Evolutionary conservation across 108 stramenopile species (phyloP), one percentile per base, ranked within the genome.

Genomic region (Nitzschia inconspicua): DNA sequence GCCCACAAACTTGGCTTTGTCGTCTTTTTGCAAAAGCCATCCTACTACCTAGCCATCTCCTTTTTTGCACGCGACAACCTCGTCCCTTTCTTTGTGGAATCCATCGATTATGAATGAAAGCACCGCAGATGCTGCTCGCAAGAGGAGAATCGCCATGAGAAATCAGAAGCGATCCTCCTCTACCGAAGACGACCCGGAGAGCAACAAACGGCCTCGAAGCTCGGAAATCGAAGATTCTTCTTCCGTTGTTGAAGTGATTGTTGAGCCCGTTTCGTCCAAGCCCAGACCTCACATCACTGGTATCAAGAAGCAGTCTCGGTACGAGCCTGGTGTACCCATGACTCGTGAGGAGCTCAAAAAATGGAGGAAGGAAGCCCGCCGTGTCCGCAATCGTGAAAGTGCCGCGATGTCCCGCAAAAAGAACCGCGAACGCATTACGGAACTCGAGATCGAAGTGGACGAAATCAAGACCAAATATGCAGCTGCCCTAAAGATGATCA

Each of bases 321-420:
- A 80, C 37, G 70, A 70, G 19, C 79, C 79, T 10, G 79, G 74
- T 35, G 79, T 80, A 8, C 34, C 63, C 37, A 84, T 89, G 88
- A 72, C 83, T 0, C 61, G 57, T n/a, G 85, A 75, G 0, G 78
- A 86, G 51, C 71, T 86, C 23, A 67, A 72, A 39, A 73, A 56
- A 35, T 89, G 88, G 88, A 71, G 88, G 3, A 86, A 86, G 71
- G 83, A 89, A 57, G 82, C 83, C 30, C 80, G 88, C 4, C 80
- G 85, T 4, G 83, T 84, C 23, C 83, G 88, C 35, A 89, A 89
- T 58, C 75, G 88, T 0, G 80, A 84, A 40, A 73, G 70, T 40
- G 88, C 88, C 27, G 88, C 88, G 20, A 85, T 61, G 2, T 84
- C 83, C 10, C 60, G 88, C 19, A 54, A 66, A 40, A 70, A 76